Evolutionary conservation across 768 basidiomycete species (phyloP), one percentile per base, ranked within the genome.

Genomic region (Xerocomellus chrysenteron): DNA sequence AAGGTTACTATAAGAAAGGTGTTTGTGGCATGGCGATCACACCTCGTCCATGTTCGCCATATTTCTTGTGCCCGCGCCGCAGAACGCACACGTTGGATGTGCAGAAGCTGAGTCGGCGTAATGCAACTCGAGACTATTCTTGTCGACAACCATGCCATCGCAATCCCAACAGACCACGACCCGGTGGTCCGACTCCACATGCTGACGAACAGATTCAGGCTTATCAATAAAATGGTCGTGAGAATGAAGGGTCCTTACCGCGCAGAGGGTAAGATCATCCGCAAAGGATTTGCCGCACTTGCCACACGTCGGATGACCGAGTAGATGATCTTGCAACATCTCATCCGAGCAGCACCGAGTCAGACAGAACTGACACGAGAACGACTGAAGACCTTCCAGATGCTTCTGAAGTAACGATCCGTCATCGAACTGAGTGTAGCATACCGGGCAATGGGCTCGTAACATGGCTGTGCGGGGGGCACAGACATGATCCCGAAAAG

Each of bases 131-230:
- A 69, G 59, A 50, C 36, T 52, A 19, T 36, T 47, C 14, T 46
- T 60, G 10, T 67, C 69, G 13, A 70, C 50, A 5, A 70, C 61
- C 2, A 58, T 43, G 5, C 68, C 69, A 36, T 59, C 65, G 33
- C 68, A 70, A 26, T 71, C 68, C 68, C 68, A 70, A 54, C 68
- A 71, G 37, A 68, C 67, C 16, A 71, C 60, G 16, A 54, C 57
- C 1, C 61, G 63, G 39, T 69, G 68, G 28, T 60, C 63, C 2
- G 51, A 54, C 10, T 61, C 65, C 30, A 65, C 47, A 4, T 70
- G 68, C 68, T 70, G 35, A 47, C n/a, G 11, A 46, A 48, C 0
- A 53, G n/a, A 28, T 43, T 39, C 26, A 1, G 47, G 2, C 8
- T 16, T 17, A 41, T 56, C 7, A 56, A 47, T 24, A 50, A 48